phyloP scores from a whole-genome alignment of 2,329 filamentous ascomycete genomes.

The Mycosphaerella arachidis region DNA sequence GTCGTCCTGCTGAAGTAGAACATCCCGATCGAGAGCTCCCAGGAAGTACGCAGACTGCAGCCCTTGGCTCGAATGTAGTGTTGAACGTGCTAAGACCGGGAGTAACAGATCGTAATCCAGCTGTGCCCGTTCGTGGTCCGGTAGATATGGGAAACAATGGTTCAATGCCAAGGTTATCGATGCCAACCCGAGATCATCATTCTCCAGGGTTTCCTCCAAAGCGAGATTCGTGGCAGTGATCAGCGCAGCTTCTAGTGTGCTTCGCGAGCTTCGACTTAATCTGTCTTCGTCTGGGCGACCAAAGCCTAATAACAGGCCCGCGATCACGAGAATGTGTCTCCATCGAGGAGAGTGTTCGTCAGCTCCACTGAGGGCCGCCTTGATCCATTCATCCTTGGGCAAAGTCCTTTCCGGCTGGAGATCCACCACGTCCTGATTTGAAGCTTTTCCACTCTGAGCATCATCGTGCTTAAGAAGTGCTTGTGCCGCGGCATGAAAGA shows the following conservation, averaged over 20 bases:
- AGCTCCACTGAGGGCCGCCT: conserved; percentile 55
- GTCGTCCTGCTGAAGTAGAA: conserved; percentile 49
- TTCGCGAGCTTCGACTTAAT: conserved; percentile 60
- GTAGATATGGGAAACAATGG: conserved; percentile 69
- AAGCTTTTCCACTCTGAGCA: conserved; percentile 28
- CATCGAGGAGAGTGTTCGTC: conserved; percentile 63
- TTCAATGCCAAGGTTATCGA: conserved; percentile 67
- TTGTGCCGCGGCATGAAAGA: conserved; percentile 65
- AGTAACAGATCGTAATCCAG: conserved; percentile 66
- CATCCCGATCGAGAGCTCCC: conserved; percentile 62
- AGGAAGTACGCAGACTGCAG: conserved; percentile 74
- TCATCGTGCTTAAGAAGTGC: conserved; percentile 49
- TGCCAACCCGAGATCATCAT: conserved; percentile 46
- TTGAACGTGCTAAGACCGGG: conserved; percentile 62
- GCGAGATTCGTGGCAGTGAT: conserved; percentile 74
- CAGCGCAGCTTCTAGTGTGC: conserved; percentile 67
- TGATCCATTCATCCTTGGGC: conserved; percentile 53
- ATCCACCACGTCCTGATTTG: conserved; percentile 24
- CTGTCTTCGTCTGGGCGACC: conserved; percentile 59
- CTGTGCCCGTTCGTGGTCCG: conserved; percentile 53
- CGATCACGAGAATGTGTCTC: conserved; percentile 78
- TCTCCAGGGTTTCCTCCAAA: conserved; percentile 52
- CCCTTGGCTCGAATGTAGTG: conserved; percentile 66
- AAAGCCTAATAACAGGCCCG: conserved; percentile 73
- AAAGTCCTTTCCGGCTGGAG: conserved; percentile 31